Evolutionary conservation across 2,329 filamentous ascomycete genomes (phyloP), one percentile per base, ranked within the genome.

Genomic region (Ophiosphaerella narmari): DNA sequence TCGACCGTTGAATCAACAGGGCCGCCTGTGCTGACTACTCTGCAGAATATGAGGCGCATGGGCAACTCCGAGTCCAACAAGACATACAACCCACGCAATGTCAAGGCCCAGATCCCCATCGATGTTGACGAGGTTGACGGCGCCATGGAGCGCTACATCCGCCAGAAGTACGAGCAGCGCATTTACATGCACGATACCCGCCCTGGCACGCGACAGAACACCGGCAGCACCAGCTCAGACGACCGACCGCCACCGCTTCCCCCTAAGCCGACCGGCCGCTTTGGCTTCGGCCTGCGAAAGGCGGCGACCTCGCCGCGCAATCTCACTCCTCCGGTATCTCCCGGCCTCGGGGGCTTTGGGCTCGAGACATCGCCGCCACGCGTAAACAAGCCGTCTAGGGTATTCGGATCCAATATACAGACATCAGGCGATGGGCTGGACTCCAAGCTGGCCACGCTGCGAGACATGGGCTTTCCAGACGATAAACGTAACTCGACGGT

Each of bases 101-200:
- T 88, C 63, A 89, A 86, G 64, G 87, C 94, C 1, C 85, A 93
- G 4, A 86, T 97, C 13, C 92, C 94, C 0, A 82, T 96, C 62
- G 94, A 97, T 68, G 85, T 85, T 34, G 94, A 99, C 75, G 92
- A 97, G 76, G 89, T 89, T 41, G 93, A 99, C 71, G 88, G 90
- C 9, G 91, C 89, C 24, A 94, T 99, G 88, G 94, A 99, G 75
- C 85, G 90, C 53, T 97, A 93, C 73, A 96, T 99, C 61, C 83
- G 93, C 53, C 87, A 93, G 67, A 99, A 99, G 74, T 99, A 99
- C 74, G 86, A 92, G 69, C 86, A 87, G 62, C 78, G 81, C 50
- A 75, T 79, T 12, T 79, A 84, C 57, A 68, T 72, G 52, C 66
- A 66, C 39, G 67, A 67, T 37, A 66, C 70, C 18, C 65, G 70